Base-by-base conservation (phyloP, 306 rosid genomes). In the Inga laurina region DNA sequence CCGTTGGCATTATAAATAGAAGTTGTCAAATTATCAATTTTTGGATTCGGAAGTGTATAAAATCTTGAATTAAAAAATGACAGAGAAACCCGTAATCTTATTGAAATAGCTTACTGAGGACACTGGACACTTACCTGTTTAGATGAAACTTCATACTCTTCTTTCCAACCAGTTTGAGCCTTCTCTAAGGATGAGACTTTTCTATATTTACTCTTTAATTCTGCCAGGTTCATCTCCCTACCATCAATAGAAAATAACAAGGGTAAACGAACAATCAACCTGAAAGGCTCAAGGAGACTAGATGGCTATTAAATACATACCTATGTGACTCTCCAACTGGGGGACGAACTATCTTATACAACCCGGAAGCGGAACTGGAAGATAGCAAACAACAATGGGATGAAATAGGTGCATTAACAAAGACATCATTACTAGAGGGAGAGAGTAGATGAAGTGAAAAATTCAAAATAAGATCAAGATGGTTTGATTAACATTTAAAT, bases 211-310 rank as follows among this genome's bases (percentile, higher is more conserved):
- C 76, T 87, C 89, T 90, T 93, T 27, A 96, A 86, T 89, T 96
- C 99, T 52, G 94, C 75, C 83, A 92, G 94, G 84, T 91, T 82
- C 99, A 96, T 96, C 90, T 96, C 99, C 91, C 99, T 96, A 77
- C 43, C 77, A 49, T 74, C 35, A 79, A 48, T 67, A 41, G 54
- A 65, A 67, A 66, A 74, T 70, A 49, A 76, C 76, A 22, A 39
- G 72, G n/a, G 69, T 74, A 75, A 51, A 81, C 37, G 83, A 56
- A 61, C 44, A 84, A 59, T 39, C 59, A 76, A 74, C 64, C 35
- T 52, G 78, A 82, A 77, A 34, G 75, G 54, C 64, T 56, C 79
- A 61, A 69, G 19, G 61, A 82, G 79, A 65, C 30, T 22, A 19
- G 48, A 79, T 32, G 78, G 87, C 76, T 52, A 72, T 49, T 51